Conservation (phyloP, 2,329 filamentous ascomycete genomes). For the Nectriaceae sp. region DNA sequence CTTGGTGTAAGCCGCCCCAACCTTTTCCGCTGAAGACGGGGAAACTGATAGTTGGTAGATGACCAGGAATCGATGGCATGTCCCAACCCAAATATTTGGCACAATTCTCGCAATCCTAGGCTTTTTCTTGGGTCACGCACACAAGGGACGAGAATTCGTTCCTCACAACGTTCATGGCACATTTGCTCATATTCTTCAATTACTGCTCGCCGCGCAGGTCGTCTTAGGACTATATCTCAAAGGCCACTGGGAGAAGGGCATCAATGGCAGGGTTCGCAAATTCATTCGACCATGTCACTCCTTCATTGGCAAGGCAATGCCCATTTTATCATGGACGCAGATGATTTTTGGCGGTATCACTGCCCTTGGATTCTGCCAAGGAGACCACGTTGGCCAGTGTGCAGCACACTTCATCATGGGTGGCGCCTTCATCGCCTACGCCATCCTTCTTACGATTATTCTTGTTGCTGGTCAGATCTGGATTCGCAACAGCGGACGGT, state of each 20-base stretch:
- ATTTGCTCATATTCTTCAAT: constrained; percentile 80
- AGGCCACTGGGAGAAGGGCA: constrained; percentile 82
- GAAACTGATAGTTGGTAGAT: constrained; percentile 56
- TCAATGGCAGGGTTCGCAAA: constrained; percentile 76
- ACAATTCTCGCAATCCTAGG: constrained; percentile 76
- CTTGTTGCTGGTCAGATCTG: constrained; percentile 87
- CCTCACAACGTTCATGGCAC: constrained; percentile 73
- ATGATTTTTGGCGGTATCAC: constrained; percentile 97
- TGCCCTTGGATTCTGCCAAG: constrained; percentile 87
- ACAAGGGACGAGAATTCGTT: constrained; percentile 85
- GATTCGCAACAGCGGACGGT: constrained; percentile 79
- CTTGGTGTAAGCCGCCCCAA: constrained; percentile 66
- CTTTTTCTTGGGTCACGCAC: constrained; percentile 88
- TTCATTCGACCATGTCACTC: constrained; percentile 74
- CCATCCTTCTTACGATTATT: constrained; percentile 81
- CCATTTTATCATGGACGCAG: constrained; percentile 85
- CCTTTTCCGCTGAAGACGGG: neutral
- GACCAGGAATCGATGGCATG: constrained; percentile 88
- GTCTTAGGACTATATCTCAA: constrained; percentile 83
- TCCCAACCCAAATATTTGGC: constrained; percentile 79
- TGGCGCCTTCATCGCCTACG: constrained; percentile 92
- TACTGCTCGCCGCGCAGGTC: constrained; percentile 76
- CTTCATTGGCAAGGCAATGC: constrained; percentile 83
- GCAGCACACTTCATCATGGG: constrained; percentile 99
- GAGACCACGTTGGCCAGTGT: constrained; percentile 89